Percentiles rank a stretch among this genome's conserved stretches.
Evolutionary conservation across 176 grass and related monocot genomes (phyloP).

Genomic region (Oropetium thomaeum): DNA sequence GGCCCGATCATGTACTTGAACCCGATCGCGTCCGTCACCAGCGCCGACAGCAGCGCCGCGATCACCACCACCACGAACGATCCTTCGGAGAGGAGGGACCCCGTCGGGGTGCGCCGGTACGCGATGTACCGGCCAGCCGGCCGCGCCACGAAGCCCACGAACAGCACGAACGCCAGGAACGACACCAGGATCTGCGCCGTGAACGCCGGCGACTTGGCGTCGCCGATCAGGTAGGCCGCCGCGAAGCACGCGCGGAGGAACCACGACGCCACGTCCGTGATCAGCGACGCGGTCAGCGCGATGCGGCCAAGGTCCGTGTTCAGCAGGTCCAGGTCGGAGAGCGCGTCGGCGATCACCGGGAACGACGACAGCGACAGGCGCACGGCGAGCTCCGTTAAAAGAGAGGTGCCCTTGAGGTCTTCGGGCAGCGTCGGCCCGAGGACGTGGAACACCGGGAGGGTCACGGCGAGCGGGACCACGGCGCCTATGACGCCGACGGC

Average conservation of each 20-base stretch:
- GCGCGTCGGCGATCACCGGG: conserved; percentile 58
- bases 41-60: conserved; percentile 45
- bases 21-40: conserved; percentile 60
- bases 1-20: conserved; percentile 70
- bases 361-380: conserved; percentile 71
- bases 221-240: conserved; percentile 5
- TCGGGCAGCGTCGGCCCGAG: conserved; percentile 34
- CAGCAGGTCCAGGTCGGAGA: conserved; percentile 68
- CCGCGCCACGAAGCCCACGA: conserved; percentile 44
- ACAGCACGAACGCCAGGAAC: conserved; percentile 26
- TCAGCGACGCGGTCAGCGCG: conserved; percentile 60
- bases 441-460: conserved; percentile 26
- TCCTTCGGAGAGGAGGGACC: conserved; percentile 41
- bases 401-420: conserved; percentile 29
- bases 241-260: conserved; percentile 35
- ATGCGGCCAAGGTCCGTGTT: conserved; percentile 91
- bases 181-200: conserved; percentile 38
- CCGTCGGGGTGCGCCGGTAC: conserved; percentile 32
- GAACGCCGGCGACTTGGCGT: conserved; percentile 18
- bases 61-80: conserved; percentile 61
- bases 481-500: conserved; percentile 49
- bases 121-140: conserved; percentile 36
- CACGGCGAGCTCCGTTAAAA: conserved; percentile 46
- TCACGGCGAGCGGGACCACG: conserved; percentile 56
- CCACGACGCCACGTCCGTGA: conserved; percentile 68